Conservation (phyloP, 1,284 basidiomycete species). For the Ceratobasidium sp. region DNA sequence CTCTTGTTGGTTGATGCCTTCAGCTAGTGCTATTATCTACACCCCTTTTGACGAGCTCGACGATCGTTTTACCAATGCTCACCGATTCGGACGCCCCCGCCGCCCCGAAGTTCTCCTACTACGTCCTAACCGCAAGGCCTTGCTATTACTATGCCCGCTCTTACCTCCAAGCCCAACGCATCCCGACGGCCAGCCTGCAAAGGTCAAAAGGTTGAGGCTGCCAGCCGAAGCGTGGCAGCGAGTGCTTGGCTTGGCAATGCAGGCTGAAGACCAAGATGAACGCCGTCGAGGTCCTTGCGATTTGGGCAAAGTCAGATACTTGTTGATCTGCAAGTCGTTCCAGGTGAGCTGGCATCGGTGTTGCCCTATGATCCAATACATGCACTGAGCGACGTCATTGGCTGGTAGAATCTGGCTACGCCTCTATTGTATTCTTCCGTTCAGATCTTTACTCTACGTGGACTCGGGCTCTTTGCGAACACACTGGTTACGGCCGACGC, state of each 20-base stretch:
- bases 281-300: not conserved
- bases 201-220: conserved; percentile 53
- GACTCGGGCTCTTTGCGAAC: conserved; percentile 63
- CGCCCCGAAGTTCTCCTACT: conserved; percentile 18
- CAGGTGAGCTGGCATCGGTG: conserved; percentile 59
- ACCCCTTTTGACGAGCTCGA: conserved; percentile 36
- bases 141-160: conserved; percentile 24
- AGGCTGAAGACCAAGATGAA: conserved; percentile 44
- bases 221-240: conserved; percentile 74
- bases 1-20: not conserved
- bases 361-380: conserved; percentile 16
- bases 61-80: conserved; percentile 35
- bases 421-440: conserved; percentile 72
- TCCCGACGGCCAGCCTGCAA: conserved; percentile 40
- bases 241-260: conserved; percentile 61
- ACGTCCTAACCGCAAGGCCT: conserved; percentile 21
- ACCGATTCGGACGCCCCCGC: conserved; percentile 28
- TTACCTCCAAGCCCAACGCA: conserved; percentile 26
- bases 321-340: conserved; percentile 70
- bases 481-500: conserved; percentile 68
- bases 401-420: conserved; percentile 65
- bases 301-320: conserved; percentile 52
- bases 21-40: conserved; percentile 24
- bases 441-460: conserved; percentile 54
- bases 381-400: conserved; percentile 8